phyloP scores from a whole-genome alignment of 805 yeast genomes.

The Spathaspora hagerdaliae region DNA sequence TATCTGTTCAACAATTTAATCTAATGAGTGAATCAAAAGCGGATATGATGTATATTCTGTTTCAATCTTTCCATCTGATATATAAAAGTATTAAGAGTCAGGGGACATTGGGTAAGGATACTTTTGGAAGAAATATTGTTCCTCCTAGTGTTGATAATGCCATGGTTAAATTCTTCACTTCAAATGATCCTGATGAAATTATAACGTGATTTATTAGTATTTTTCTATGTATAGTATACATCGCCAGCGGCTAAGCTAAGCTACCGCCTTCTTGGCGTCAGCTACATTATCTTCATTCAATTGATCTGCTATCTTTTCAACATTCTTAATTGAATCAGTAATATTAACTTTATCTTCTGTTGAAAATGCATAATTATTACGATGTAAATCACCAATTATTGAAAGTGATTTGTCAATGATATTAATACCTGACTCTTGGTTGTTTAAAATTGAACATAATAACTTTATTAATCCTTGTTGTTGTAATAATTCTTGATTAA shows the following conservation, averaged over 20 bases:
- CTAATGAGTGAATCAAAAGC: slow-evolving; percentile 53
- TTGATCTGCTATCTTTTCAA: slow-evolving; percentile 43
- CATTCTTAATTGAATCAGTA: slow-evolving; percentile 27
- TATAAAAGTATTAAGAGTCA: slow-evolving; percentile 19
- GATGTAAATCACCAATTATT: slow-evolving; percentile 44
- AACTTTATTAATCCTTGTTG: slow-evolving; percentile 27
- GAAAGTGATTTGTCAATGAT: slow-evolving; percentile 56
- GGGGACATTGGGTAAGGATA: slow-evolving; percentile 37
- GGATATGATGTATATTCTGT: slow-evolving; percentile 38
- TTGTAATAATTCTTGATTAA: slow-evolving; percentile 33
- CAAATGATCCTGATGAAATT: slow-evolving; percentile 47
- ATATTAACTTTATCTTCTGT: slow-evolving; percentile 39
- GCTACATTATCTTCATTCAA: slow-evolving; percentile 53
- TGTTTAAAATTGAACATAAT: slow-evolving; percentile 25
- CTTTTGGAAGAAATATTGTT: slow-evolving; percentile 42
- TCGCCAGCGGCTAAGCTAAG: background rate
- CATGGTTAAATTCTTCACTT: slow-evolving; percentile 44
- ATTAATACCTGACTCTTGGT: slow-evolving; percentile 38
- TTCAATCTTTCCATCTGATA: slow-evolving; percentile 34
- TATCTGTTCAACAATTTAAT: slow-evolving; percentile 54
- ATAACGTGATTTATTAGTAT: slow-evolving; percentile 6
- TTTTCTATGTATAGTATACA: too few species aligned
- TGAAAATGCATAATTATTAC: slow-evolving; percentile 41
- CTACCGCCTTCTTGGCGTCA: slow-evolving; percentile 42
- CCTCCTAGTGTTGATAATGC: slow-evolving; percentile 49